Percentiles rank a stretch among this genome's conserved stretches.
These are phyloP conservation scores for Acidomyces sp. DNA, from an alignment of 495 filamentous ascomycete species.

Conservation along the genomic window DNA sequence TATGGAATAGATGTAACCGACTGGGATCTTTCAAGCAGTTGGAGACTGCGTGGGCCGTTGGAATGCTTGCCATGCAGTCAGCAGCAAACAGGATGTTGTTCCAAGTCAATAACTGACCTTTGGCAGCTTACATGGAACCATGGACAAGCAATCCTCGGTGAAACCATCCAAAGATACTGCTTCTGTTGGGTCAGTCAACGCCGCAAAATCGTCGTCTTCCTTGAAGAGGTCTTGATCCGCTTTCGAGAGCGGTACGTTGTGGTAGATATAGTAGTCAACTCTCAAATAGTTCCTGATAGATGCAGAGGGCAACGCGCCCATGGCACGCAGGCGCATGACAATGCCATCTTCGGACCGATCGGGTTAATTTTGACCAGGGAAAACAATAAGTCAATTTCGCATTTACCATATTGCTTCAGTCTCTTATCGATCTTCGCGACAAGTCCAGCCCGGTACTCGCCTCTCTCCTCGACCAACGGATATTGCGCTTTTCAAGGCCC, in stretches of 20 bases:
- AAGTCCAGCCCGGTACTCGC: background rate
- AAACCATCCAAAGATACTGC: slow-evolving; percentile 1
- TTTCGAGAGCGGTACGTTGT: slow-evolving; percentile 4
- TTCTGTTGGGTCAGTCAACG: slow-evolving; percentile 1
- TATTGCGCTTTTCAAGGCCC: slow-evolving; percentile 1
- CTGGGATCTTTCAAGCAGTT: too few relatives aligned
- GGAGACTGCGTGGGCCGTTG: too few relatives aligned
- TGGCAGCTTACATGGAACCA: slow-evolving; percentile 3
- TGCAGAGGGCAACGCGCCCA: slow-evolving; percentile 1
- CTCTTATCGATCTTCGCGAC: slow-evolving; percentile 1
- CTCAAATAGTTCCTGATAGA: slow-evolving; percentile 11
- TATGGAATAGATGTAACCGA: too few relatives aligned
- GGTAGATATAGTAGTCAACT: slow-evolving; percentile 9
- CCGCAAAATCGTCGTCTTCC: slow-evolving; percentile 9
- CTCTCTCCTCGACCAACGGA: background rate
- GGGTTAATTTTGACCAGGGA: background rate
- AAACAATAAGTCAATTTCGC: background rate
- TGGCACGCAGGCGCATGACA: background rate
- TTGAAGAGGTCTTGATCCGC: slow-evolving; percentile 8
- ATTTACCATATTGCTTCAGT: slow-evolving; percentile 3
- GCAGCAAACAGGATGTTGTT: too few relatives aligned
- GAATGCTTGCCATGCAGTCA: too few relatives aligned
- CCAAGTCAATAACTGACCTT: slow-evolving; percentile 5
- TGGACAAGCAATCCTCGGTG: slow-evolving; percentile 7
- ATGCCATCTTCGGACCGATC: background rate